Base-by-base conservation (phyloP, 345 rosid genomes). In the Bruguiera gymnorhiza region DNA sequence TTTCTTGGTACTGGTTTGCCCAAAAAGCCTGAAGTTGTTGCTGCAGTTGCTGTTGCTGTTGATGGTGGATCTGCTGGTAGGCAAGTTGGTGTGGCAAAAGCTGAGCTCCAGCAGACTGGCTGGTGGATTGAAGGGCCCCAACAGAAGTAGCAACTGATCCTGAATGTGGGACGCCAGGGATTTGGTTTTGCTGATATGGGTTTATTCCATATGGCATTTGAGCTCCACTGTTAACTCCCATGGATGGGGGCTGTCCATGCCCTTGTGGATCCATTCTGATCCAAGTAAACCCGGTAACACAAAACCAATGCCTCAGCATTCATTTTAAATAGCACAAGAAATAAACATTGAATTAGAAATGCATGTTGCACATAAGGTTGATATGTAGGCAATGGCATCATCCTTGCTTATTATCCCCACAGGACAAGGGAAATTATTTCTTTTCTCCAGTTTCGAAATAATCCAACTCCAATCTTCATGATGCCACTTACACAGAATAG, bases 41-140 rank as follows among this genome's bases (percentile, higher is more conserved):
- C 70, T 86, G 92, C 18, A 91, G 87, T 61, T 91, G 96, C 76
- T 91, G 98, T 32, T 93, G 96, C 80, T 91, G 98, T 73, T 91
- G 98, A 56, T 95, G 96, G 63, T 86, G 90, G 76, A 86, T 89
- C 73, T 87, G 97, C 84, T 91, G 95, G 75, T 87, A 91, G 54
- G 91, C 88, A 72, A 86, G 89, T 61, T 89, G 91, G 66, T 85
- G 87, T 27, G 85, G 91, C 2, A 83, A 86, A 7, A 86, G 75
- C 80, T 86, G 94, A 66, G 84, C 77, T 65, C 87, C 90, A 1
- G 76, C 70, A 8, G 73, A 82, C 87, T 79, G 92, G 70, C 82
- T 79, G 68, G 76, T 39, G 8, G 84, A 63, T 55, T 81, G 91
- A 52, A 81, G 76, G 23, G 71, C 82, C 76, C 86, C 86, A 56